Evolutionary conservation across 2,329 filamentous ascomycete species (phyloP), one percentile per base, ranked within the genome.

Genomic region (Penicillium italicum): DNA sequence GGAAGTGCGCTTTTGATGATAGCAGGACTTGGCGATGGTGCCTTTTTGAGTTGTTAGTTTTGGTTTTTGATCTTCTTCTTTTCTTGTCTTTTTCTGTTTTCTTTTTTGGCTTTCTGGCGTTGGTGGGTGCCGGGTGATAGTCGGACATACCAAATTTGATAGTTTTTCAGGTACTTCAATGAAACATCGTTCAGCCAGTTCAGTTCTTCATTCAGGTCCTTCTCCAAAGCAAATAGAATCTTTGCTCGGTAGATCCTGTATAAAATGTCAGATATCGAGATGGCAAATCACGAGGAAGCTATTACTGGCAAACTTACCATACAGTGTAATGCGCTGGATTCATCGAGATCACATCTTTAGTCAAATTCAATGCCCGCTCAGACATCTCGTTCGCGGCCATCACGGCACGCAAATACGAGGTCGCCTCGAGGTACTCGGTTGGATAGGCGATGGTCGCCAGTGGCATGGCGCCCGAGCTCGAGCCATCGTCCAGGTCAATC

Each of bases 291-390:
- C 5, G 12, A 16, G 18, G 18, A 33, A 22, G n/a, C 12, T 46
- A 9, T 12, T n/a, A 41, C 11, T 50, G 10, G n/a, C 38, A 34
- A 34, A 68, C 76, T 60, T 69, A 84, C 94, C 94, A 99, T 59
- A 97, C 93, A 16, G 94, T 99, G 77, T 99, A 99, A 78, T 99
- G 94, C 0, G 94, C 92, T 16, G 94, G 90, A 74, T 99, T 99
- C 82, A 97, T 86, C 57, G 81, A 80, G 70, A 99, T 97, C 69
- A 99, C 86, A 74, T 93, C 86, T 70, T 91, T 88, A 5, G 94
- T 99, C 59, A 99, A 83, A 31, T 80, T 82, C 41, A 99, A 81
- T 34, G 86, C 89, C 45, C 94, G 84, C 22, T 87, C 82, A 24
- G 89, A 91, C 78, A 88, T 83, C 74, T 99, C 94, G 70, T 95